Evolutionary conservation across 1,284 basidiomycete genomes (phyloP).

Genomic region (Albatrellus sp.): DNA sequence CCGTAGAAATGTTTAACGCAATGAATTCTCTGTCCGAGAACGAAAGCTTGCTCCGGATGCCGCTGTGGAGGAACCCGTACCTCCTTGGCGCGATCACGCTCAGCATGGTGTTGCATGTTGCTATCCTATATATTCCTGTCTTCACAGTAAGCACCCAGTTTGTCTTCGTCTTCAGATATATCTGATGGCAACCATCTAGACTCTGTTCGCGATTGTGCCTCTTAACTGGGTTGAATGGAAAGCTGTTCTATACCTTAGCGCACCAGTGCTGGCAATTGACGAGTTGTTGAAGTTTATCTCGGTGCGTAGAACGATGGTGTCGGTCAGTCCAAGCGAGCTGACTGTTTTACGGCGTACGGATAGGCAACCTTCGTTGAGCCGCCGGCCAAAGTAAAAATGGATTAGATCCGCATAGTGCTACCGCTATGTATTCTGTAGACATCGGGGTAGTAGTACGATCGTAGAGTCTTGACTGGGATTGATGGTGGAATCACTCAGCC

Average conservation of each 20-base stretch:
- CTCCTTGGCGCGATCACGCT: slow-evolving; percentile 80
- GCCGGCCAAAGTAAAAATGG: slow-evolving; percentile 3
- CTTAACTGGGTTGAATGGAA: slow-evolving; percentile 91
- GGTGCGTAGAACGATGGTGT: slow-evolving; percentile 23
- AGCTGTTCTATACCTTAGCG: slow-evolving; percentile 83
- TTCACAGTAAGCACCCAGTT: slow-evolving; percentile 55
- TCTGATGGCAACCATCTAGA: slow-evolving; percentile 24
- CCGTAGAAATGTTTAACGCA: slow-evolving; percentile 98
- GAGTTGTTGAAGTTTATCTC: slow-evolving; percentile 84
- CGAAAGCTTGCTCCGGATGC: slow-evolving; percentile 80
- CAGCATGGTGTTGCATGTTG: slow-evolving; percentile 86
- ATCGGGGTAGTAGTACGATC: too few species aligned
- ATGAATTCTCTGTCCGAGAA: slow-evolving; percentile 99
- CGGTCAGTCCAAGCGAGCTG: not conserved
- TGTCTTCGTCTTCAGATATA: slow-evolving; percentile 2
- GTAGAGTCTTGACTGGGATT: too few species aligned
- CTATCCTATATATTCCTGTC: slow-evolving; percentile 92
- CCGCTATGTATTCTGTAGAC: too few species aligned
- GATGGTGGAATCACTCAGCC: too few species aligned
- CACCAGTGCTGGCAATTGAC: slow-evolving; percentile 84
- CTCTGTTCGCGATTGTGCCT: slow-evolving; percentile 86
- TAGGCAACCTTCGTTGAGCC: slow-evolving; percentile 5
- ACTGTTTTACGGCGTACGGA: not conserved
- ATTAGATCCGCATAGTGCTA: not conserved
- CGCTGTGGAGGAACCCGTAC: slow-evolving; percentile 90